These are phyloP conservation scores for Maudiozyma saulgeensis DNA, from an alignment of 805 yeast genomes.

Conservation along the genomic window DNA sequence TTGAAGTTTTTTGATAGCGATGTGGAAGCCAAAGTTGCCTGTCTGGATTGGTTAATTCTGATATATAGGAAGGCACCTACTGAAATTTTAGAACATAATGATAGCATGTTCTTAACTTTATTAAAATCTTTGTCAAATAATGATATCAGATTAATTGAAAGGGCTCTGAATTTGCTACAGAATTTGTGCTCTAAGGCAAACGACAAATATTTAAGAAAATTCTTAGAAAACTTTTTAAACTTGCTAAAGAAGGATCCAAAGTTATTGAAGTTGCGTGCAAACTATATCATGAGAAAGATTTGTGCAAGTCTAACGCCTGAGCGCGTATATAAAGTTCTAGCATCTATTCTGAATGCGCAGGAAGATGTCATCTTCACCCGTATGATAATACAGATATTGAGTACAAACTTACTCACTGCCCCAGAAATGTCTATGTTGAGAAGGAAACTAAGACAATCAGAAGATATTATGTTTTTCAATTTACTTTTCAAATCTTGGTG, in stretches of 20 bases:
- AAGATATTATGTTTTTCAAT: constrained; percentile 64
- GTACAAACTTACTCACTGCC: constrained; percentile 76
- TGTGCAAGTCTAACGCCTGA: constrained; percentile 77
- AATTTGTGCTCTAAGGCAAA: constrained; percentile 33
- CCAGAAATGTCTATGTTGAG: constrained; percentile 70
- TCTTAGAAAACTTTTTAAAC: constrained; percentile 59
- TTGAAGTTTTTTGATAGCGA: constrained; percentile 64
- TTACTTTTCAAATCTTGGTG: constrained; percentile 85
- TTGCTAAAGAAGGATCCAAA: constrained; percentile 63
- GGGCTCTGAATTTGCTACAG: constrained; percentile 23
- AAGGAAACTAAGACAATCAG: constrained; percentile 54
- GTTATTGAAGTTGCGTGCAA: constrained; percentile 62
- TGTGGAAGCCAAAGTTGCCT: constrained; percentile 73
- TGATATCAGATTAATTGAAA: constrained; percentile 26
- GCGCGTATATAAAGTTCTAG: constrained; percentile 69
- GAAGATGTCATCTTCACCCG: constrained; percentile 61
- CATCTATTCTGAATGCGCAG: constrained; percentile 58
- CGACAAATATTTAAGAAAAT: constrained; percentile 65
- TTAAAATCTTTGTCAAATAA: constrained; percentile 60
- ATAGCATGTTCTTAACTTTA: constrained; percentile 64
- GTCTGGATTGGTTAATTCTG: constrained; percentile 83
- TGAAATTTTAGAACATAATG: constrained; percentile 44
- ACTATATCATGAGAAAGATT: constrained; percentile 72
- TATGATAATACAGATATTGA: constrained; percentile 76
- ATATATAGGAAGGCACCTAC: constrained; percentile 62